Base-by-base conservation (phyloP, 1,139 yeast genomes). In the Saccharomyces hybrid region DNA sequence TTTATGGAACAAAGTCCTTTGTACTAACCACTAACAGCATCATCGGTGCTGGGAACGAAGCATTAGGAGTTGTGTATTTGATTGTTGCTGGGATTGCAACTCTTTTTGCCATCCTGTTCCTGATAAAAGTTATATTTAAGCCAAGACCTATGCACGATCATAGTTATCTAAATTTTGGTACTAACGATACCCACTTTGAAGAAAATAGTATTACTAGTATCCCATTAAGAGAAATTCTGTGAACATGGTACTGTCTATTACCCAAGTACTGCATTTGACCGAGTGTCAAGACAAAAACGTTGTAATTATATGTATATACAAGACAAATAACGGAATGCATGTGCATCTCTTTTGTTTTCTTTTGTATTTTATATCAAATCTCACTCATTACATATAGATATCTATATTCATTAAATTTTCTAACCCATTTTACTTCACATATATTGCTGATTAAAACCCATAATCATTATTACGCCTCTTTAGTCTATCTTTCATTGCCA, bases 31-130 rank as follows among this genome's bases (percentile, higher is more conserved):
- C 96, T 32, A 79, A 95, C 62, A 83, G 93, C n/a, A 95, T 84
- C 5, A 81, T 90, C 62, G 99, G 99, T 20, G 98, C 97, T 23
- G 85, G 88, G 65, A 93, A 93, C 70, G 75, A 82, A 51, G 90
- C 91, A 66, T 73, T 95, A 63, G 98, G 99, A 26, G 81, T 89
- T 56, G 81, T 90, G 32, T 93, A 96, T 85, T 81, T 93, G 64
- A 95, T 83, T 13, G 95, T 88, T 28, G 97, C 98, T n/a, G 96
- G 90, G 2, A 72, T 91, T 13, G 88, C 78, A 4, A 66, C 76
- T 1, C 52, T 76, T 3, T 77, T 76, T 59, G 76, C 76, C 55
- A 59, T 76, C 0, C 61, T 75, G 2, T 79, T 79, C 61, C 61
- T 79, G 54, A 59, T 76, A 41, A 77, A 77, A 55, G 76, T 77